Base-by-base conservation (phyloP, 768 basidiomycete species). In the Boletellus ananas region DNA sequence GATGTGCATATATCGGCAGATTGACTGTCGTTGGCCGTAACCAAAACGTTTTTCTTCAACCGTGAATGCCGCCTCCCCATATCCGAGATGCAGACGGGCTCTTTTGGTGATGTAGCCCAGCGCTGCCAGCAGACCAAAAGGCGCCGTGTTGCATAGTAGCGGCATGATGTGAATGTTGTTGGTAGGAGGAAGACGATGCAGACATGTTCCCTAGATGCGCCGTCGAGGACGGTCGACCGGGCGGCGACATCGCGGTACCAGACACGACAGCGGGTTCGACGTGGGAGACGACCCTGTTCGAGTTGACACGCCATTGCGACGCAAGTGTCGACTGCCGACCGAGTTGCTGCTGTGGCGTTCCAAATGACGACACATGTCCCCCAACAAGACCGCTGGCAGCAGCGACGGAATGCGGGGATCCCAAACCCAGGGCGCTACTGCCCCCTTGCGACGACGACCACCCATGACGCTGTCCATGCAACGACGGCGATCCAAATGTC, bases 241-340 rank as follows among this genome's bases (percentile, higher is more conserved):
- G 11, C 34, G 53, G 29, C 7, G 29, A 11, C 29, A 11, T 10
- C 11, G 29, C 7, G 29, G 29, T 27, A 5, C 36, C 45, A 2
- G 64, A 64, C 17, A 66, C 52, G 20, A 66, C 49, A 8, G 62
- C 62, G 6, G 63, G 59, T 42, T 65, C 63, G 21, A 45, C 21
- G n/a, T 57, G 59, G 2, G 61, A n/a, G 10, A 18, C 8, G 1
- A 20, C 34, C 29, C 29, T 29, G 35, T 48, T 50, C 17, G 49
- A 34, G 34, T 43, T 52, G 25, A 34, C 11, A 11, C 29, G 47
- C 61, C 53, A 62, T 16, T 50, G 59, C 8, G 29, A 29, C 29
- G 3, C 9, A 29, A 3, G 29, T 3, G 11, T 11, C 29, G 29
- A 29, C 29, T 29, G 29, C 11, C 23, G 4, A 25, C 23, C 23